Percentiles rank a stretch among this genome's conserved stretches.
phyloP scores from a whole-genome alignment of 192 early-diverging fungal genomes.

The Coemansia erecta region DNA sequence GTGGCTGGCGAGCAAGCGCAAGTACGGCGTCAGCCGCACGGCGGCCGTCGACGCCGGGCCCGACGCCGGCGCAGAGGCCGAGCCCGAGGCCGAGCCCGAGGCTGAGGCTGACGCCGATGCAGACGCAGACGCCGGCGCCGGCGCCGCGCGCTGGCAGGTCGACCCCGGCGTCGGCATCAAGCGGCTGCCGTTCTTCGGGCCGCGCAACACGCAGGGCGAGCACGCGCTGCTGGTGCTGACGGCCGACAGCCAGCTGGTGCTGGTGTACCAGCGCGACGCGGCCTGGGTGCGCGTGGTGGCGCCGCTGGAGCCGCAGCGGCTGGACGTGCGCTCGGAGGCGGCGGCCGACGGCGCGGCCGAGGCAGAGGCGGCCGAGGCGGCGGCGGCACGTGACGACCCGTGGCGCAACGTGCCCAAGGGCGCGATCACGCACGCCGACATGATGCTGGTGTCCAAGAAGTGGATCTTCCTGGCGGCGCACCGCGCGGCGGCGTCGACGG shows the following conservation, averaged over 20 bases:
- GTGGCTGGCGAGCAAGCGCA: constrained; percentile 47
- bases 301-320: constrained; percentile 29
- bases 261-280: constrained; percentile 51
- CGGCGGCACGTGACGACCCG: constrained; percentile 28
- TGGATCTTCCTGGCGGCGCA: constrained; percentile 50
- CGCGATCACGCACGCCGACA: constrained; percentile 50
- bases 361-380: not conserved
- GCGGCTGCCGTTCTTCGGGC: constrained; percentile 51
- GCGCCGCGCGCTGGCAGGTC: constrained; percentile 23
- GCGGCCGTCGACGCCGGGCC: constrained; percentile 2
- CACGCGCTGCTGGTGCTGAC: constrained; percentile 49
- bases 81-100: not conserved
- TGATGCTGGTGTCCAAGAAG: constrained; percentile 54
- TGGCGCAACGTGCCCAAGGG: constrained; percentile 49
- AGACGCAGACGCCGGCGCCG: not conserved
- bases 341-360: not conserved
- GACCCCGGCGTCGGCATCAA: constrained; percentile 34
- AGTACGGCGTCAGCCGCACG: constrained; percentile 46
- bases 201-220: constrained; percentile 51
- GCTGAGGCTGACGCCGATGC: not conserved
- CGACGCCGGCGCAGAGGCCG: not conserved
- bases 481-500: constrained; percentile 36
- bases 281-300: constrained; percentile 44
- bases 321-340: constrained; percentile 9
- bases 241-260: constrained; percentile 44